Evolutionary conservation across 129 eudicot species (phyloP), one percentile per base, ranked within the genome.

Genomic region (Artemisia tridentata): DNA sequence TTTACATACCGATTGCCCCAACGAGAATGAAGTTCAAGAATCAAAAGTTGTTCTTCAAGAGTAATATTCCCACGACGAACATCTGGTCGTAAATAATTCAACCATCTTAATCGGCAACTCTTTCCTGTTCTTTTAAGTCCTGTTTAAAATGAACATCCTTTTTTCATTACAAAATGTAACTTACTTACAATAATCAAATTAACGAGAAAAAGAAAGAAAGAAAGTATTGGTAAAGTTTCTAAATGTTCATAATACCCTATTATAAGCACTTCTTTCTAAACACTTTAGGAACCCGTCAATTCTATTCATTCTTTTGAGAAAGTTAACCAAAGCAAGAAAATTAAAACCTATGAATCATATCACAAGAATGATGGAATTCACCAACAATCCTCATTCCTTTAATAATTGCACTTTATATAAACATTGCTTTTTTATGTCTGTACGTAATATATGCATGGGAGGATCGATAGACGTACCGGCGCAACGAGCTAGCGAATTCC

Each of bases 21-120:
- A 56, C 96, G 96, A 74, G 96, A 92, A 84, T 92, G 98, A 82
- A 92, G 96, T 74, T 92, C 98, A 27, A 92, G 95, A 82, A 92
- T 92, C 81, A 89, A 45, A 17, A 92, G 95, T 47, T 92, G 98
- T 77, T 92, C 98, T 79, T 92, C 96, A 20, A 89, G 98, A 15
- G 96, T 87, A 76, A 92, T 92, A 69, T 92, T 89, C 46, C 98
- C 96, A 23, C 96, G 95, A 21, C 96, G 92, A 63, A 92, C 98
- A 59, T 92, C 96, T 3, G 98, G 98, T 15, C 96, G 96, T 11
- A 92, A 59, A 65, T 92, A 92, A 62, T 92, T 89, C 53, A 92
- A 67, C 96, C 96, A 92, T 31, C 96, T 76, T 48, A 92, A 81
- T 72, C 98, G 76, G 71, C 98, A 92, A 75, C 96, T 92, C 80